Conservation (phyloP, 208 protist species). For the Balamuthia mandrillaris region DNA sequence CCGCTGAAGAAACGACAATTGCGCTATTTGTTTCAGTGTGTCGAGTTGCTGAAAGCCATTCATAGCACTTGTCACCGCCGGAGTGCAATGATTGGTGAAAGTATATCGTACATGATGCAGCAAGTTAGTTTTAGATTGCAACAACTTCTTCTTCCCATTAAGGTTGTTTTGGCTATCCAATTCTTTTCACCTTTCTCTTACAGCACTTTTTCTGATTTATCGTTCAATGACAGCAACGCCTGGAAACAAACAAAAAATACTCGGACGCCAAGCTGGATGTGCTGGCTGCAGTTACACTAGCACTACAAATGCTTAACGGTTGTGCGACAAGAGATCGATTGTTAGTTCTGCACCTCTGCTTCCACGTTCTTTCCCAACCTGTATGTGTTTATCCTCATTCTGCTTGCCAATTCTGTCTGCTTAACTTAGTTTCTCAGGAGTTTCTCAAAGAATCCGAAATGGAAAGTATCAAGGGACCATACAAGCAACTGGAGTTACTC, state of each 20-base stretch:
- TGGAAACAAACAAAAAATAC: background rate
- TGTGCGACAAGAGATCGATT: conserved; percentile 70
- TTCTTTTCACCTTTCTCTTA: too few species aligned
- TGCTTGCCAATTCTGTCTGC: background rate
- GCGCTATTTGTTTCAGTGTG: conserved; percentile 67
- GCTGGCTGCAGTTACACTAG: conserved; percentile 67
- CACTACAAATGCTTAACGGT: conserved; percentile 73
- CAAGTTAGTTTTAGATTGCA: conserved; percentile 76
- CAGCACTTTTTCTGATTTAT: too few species aligned
- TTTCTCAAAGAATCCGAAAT: conserved; percentile 26
- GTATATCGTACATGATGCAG: conserved; percentile 72
- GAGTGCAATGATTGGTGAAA: conserved; percentile 73
- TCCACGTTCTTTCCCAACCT: conserved; percentile 72
- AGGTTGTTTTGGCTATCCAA: background rate
- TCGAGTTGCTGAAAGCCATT: conserved; percentile 85
- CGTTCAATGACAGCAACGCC: too few species aligned
- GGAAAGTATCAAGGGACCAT: conserved; percentile 43
- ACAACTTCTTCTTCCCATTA: conserved; percentile 57
- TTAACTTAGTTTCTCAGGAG: background rate
- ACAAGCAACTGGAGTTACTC: conserved; percentile 77
- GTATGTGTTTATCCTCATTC: background rate
- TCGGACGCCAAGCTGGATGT: conserved; percentile 64
- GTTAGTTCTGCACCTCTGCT: conserved; percentile 66
- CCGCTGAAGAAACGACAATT: conserved; percentile 73
- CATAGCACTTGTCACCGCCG: conserved; percentile 78